A percentile compares a stretch with the other conserved stretches of the same genome.
Conservation (phyloP, 2,329 filamentous ascomycete genomes). For the Trichothecium roseum region DNA sequence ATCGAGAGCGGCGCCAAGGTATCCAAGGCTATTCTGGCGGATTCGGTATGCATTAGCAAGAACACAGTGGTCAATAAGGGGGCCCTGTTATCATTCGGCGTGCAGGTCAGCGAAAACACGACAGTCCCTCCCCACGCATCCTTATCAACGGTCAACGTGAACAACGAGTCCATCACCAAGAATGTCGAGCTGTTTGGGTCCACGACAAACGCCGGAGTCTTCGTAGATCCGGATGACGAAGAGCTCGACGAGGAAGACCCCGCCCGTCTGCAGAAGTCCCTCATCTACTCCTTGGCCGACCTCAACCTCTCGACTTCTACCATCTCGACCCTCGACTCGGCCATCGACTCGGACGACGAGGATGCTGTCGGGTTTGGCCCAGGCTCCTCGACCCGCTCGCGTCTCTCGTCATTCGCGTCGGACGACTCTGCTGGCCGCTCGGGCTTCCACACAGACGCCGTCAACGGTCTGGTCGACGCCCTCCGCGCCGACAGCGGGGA, state of each 20-base stretch:
- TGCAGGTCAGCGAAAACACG: conserved; percentile 55
- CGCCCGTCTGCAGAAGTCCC: conserved; percentile 39
- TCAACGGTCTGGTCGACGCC: conserved; percentile 76
- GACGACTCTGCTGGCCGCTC: conserved; percentile 50
- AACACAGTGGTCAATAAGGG: conserved; percentile 60
- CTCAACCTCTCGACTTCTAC: conserved; percentile 44
- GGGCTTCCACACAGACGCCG: conserved; percentile 78
- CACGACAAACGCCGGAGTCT: conserved; percentile 38
- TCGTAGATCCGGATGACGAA: conserved; percentile 34
- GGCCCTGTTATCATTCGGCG: conserved; percentile 69
- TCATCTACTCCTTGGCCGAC: conserved; percentile 42
- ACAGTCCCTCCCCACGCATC: conserved; percentile 26
- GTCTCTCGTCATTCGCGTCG: conserved; percentile 63
- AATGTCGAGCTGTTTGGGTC: conserved; percentile 37
- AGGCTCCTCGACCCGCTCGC: conserved; percentile 42
- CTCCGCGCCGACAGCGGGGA: conserved; percentile 65
- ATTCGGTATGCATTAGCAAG: conserved; percentile 60
- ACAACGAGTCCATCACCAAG: conserved; percentile 25
- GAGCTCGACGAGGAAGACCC: conserved; percentile 41
- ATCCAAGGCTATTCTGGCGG: conserved; percentile 65
- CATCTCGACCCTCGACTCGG: conserved; percentile 52
- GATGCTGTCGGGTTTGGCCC: conserved; percentile 52
- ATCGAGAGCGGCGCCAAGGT: conserved; percentile 68
- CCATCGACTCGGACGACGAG: conserved; percentile 55
- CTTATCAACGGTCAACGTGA: conserved; percentile 22